phyloP scores from a whole-genome alignment of 495 filamentous ascomycete species.

The Platismatia glauca region DNA sequence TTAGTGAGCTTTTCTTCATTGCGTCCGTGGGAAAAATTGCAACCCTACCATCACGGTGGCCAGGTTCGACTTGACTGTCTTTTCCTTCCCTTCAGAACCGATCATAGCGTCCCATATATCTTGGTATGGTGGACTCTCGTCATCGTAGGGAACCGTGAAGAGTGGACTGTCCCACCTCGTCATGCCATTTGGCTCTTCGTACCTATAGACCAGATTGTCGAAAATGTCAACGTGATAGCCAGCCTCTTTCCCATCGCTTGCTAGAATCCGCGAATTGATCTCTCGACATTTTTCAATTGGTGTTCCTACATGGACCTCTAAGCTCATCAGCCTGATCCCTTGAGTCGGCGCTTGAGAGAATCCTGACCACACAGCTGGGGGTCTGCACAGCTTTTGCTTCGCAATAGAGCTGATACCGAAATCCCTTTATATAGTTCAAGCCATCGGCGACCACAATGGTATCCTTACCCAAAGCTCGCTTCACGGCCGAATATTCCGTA shows the following conservation, averaged over 20 bases:
- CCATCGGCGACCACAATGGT: constrained; percentile 85
- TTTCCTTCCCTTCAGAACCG: constrained; percentile 30
- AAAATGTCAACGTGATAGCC: constrained; percentile 52
- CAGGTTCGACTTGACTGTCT: constrained; percentile 63
- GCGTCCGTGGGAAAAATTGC: neutral
- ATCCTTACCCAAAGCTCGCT: constrained; percentile 65
- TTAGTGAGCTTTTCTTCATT: constrained; percentile 3
- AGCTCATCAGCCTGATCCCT: constrained; percentile 10
- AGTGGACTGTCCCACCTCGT: constrained; percentile 89
- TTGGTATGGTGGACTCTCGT: constrained; percentile 54
- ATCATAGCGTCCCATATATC: constrained; percentile 74
- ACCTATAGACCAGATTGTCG: constrained; percentile 88
- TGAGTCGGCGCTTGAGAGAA: neutral
- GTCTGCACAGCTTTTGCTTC: constrained; percentile 84
- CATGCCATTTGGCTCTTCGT: constrained; percentile 95
- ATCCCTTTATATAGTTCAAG: constrained; percentile 97
- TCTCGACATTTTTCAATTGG: constrained; percentile 55
- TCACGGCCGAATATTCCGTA: constrained; percentile 72
- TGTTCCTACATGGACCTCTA: constrained; percentile 70
- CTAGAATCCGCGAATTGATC: constrained; percentile 45
- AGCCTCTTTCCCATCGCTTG: constrained; percentile 21
- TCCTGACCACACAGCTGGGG: constrained; percentile 65
- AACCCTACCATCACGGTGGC: constrained; percentile 61
- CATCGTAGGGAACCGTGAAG: constrained; percentile 79
- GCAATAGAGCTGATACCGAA: constrained; percentile 90